A percentile compares a stretch with the other conserved stretches of the same genome.
These are phyloP conservation scores for Neurospora sp. DNA, from an alignment of 495 filamentous ascomycete species.

Conservation along the genomic window DNA sequence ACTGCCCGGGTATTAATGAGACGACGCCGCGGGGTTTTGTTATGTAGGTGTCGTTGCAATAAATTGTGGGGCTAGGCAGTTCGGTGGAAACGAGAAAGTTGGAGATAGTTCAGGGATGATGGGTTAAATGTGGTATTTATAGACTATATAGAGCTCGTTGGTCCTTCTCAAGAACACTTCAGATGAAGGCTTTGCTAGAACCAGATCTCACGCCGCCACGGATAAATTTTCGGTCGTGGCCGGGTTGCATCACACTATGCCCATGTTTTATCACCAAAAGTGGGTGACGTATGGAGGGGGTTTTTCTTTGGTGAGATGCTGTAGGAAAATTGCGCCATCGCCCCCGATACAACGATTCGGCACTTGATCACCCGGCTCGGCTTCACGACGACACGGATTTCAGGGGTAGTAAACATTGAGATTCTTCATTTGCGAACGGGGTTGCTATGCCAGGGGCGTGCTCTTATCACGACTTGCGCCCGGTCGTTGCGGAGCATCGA, in stretches of 20 bases:
- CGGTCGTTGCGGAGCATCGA: neutral
- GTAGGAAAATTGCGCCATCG: slow-evolving; percentile 6
- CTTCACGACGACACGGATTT: neutral
- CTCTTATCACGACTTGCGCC: neutral
- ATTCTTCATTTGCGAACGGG: neutral
- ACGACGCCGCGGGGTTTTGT: neutral
- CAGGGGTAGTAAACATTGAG: neutral
- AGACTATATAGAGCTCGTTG: neutral
- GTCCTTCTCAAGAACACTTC: neutral
- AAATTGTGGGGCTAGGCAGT: neutral
- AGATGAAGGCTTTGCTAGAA: neutral
- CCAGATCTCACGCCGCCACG: neutral
- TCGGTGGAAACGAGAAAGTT: neutral
- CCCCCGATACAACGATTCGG: neutral
- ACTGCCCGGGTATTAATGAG: neutral
- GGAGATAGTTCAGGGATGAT: neutral
- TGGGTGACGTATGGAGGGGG: neutral
- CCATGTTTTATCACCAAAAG: neutral
- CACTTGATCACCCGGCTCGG: neutral
- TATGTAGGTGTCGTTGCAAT: neutral
- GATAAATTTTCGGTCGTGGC: neutral
- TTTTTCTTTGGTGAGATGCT: neutral
- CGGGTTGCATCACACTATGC: neutral
- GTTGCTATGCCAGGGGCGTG: neutral
- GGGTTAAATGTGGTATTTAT: neutral